Conservation (phyloP, 345 rosid species). For the Jatropha curcas region DNA sequence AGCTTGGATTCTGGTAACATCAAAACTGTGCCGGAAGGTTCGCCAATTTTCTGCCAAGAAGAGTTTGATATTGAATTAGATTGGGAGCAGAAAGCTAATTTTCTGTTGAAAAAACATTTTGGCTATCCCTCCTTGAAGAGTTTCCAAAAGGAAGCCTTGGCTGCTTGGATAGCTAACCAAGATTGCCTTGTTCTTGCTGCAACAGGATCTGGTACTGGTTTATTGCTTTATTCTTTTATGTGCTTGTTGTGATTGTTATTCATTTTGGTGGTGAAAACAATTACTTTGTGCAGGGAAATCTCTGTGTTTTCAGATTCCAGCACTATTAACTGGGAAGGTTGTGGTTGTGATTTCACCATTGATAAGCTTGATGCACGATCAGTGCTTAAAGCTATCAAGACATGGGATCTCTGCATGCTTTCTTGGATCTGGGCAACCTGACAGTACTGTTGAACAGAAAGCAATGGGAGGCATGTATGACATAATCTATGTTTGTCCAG, state of each 20-base stretch:
- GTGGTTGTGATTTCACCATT: conserved; percentile 89
- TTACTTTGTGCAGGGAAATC: conserved; percentile 67
- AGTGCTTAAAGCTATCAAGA: conserved; percentile 75
- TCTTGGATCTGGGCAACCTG: conserved; percentile 96
- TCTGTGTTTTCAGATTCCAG: conserved; percentile 89
- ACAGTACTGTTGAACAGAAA: conserved; percentile 71
- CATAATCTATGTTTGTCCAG: conserved; percentile 87
- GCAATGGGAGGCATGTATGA: conserved; percentile 83
- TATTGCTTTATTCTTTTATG: conserved; percentile 7
- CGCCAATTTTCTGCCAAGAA: conserved; percentile 24
- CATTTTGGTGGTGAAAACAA: background rate
- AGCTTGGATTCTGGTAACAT: conserved; percentile 11
- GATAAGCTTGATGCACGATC: conserved; percentile 97
- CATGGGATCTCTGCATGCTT: conserved; percentile 86
- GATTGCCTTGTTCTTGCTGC: conserved; percentile 92
- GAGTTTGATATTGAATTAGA: conserved; percentile 39
- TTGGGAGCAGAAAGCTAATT: conserved; percentile 59
- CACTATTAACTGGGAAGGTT: conserved; percentile 69
- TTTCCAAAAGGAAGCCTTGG: conserved; percentile 80
- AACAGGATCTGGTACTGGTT: conserved; percentile 76
- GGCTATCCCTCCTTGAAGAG: conserved; percentile 60
- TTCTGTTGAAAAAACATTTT: conserved; percentile 55
- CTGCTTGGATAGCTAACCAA: conserved; percentile 63
- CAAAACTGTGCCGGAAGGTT: conserved; percentile 17
- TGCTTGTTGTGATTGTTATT: background rate